A percentile compares a stretch with the other conserved stretches of the same genome.
phyloP scores from a whole-genome alignment of 345 rosid genomes.

The Aethionema arabicum region DNA sequence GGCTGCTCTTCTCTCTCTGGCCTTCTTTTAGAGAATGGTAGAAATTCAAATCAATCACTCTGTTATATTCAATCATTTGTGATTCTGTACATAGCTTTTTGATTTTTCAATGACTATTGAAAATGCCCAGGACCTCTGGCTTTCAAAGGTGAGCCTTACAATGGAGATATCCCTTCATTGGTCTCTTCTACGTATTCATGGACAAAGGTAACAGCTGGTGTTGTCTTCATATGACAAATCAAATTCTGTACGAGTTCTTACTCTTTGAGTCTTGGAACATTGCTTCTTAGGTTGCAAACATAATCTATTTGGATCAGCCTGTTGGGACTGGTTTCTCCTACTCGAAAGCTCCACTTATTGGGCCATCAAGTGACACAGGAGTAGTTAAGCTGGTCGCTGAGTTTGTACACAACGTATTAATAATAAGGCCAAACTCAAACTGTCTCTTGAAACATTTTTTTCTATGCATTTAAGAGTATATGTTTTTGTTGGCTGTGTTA shows the following conservation, averaged over 20 bases:
- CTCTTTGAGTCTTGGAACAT: neutral
- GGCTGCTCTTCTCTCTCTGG: too few relatives aligned
- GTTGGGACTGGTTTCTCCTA: conserved; percentile 68
- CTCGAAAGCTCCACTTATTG: conserved; percentile 36
- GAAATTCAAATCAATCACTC: too few relatives aligned
- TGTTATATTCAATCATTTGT: too few relatives aligned
- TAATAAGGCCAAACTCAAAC: too few relatives aligned
- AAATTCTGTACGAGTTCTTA: too few relatives aligned
- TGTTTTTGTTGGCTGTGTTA: neutral
- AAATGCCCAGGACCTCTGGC: conserved; percentile 47
- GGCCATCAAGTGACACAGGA: conserved; percentile 39
- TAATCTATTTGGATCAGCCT: conserved; percentile 61
- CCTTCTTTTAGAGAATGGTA: too few relatives aligned
- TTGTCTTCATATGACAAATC: too few relatives aligned
- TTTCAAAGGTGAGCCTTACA: conserved; percentile 44
- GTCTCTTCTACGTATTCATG: conserved; percentile 50
- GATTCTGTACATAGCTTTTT: too few relatives aligned
- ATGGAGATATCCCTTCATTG: conserved; percentile 56
- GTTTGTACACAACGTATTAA: conserved; percentile 49
- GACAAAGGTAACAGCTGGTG: conserved; percentile 42
- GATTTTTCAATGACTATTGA: too few relatives aligned
- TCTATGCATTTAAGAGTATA: neutral
- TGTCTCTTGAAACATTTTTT: neutral
- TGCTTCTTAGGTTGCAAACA: conserved; percentile 46
- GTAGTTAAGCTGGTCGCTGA: conserved; percentile 36